A percentile compares a stretch with the other conserved stretches of the same genome.
Conservation (phyloP, 768 basidiomycete species). For the Mycena belliarum region DNA sequence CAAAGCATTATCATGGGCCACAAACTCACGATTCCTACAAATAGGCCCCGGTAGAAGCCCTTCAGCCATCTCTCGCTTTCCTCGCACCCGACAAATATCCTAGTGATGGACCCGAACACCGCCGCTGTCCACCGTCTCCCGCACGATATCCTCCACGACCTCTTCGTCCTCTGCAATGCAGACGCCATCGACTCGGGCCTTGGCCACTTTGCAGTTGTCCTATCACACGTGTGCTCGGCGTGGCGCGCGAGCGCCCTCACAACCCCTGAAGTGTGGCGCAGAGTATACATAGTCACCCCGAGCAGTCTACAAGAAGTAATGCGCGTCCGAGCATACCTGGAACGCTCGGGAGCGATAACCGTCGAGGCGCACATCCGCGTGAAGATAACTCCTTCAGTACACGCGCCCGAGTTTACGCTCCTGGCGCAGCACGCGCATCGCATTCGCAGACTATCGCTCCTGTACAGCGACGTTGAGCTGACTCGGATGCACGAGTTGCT, state of each 20-base stretch:
- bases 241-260: slow-evolving; percentile 14
- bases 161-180: slow-evolving; percentile 7
- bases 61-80: no score
- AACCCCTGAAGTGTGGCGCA: slow-evolving; percentile 3
- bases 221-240: slow-evolving; percentile 17
- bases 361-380: background rate
- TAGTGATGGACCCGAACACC: background rate
- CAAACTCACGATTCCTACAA: background rate
- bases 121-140: background rate
- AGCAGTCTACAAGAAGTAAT: background rate
- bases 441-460: background rate
- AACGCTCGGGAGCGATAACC: background rate
- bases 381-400: background rate
- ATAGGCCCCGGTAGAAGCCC: background rate
- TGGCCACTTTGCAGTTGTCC: slow-evolving; percentile 5
- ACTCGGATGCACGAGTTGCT: background rate
- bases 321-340: background rate
- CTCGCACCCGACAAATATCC: background rate
- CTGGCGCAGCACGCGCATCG: background rate
- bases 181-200: background rate
- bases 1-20: background rate
- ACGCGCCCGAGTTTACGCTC: background rate
- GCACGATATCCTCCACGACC: slow-evolving; percentile 14
- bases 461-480: background rate
- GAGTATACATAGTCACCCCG: background rate